phyloP scores from a whole-genome alignment of 2,329 filamentous ascomycete species.

The Calonectria multiphialidica region DNA sequence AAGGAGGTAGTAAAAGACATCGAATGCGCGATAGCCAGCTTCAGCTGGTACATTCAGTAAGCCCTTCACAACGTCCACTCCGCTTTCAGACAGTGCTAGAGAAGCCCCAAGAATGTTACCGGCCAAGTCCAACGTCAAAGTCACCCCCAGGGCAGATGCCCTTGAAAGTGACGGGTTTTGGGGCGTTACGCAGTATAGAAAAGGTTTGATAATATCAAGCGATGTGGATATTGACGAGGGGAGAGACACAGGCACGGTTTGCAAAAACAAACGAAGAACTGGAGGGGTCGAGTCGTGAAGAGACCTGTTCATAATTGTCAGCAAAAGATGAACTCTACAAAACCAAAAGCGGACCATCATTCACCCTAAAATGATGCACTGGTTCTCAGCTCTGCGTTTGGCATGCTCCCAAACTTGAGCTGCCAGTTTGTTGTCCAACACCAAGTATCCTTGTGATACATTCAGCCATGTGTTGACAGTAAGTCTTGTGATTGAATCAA shows the following conservation, averaged over 20 bases:
- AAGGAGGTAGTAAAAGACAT: conserved; percentile 97
- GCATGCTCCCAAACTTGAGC: conserved; percentile 96
- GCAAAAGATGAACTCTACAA: not conserved
- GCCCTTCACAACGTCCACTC: conserved; percentile 86
- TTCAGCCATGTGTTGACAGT: conserved; percentile 97
- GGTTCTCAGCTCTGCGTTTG: conserved; percentile 92
- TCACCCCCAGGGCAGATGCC: conserved; percentile 83
- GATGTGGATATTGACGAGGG: conserved; percentile 82
- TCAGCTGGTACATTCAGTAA: conserved; percentile 86
- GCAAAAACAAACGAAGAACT: conserved; percentile 83
- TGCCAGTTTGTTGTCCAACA: conserved; percentile 84
- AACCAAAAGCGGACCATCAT: conserved; percentile 48
- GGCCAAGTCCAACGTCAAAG: conserved; percentile 83
- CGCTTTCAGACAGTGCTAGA: conserved; percentile 85
- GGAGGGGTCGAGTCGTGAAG: conserved; percentile 91
- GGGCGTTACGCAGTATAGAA: conserved; percentile 88
- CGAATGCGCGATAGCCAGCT: conserved; percentile 89
- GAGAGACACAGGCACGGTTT: conserved; percentile 82
- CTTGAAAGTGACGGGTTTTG: conserved; percentile 85
- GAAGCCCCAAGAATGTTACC: conserved; percentile 83
- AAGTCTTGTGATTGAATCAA: conserved; percentile 90
- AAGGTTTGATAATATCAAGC: conserved; percentile 84
- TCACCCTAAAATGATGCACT: conserved; percentile 89
- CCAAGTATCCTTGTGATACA: conserved; percentile 76
- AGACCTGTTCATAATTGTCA: conserved; percentile 67